Conservation (phyloP, 371 early-diverging fungal species). For the Apophysomyces sp. region DNA sequence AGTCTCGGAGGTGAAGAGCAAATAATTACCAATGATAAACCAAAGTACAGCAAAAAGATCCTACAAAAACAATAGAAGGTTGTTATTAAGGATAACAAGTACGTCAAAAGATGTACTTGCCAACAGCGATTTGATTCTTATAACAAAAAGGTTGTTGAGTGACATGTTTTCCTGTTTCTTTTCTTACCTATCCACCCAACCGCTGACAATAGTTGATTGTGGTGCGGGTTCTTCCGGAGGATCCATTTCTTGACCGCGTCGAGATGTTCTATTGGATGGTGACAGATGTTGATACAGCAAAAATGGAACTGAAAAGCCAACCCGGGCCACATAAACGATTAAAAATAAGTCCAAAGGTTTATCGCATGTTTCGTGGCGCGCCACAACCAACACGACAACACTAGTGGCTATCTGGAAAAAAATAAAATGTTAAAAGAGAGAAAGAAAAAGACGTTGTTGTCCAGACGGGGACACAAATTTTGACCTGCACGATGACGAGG, state of each 20-base stretch:
- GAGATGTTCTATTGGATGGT: constrained; percentile 1
- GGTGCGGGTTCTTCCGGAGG: neutral
- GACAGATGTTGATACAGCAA: constrained; percentile 35
- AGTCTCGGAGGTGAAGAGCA: constrained; percentile 48
- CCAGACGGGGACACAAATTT: too few relatives aligned
- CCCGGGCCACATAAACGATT: constrained; percentile 38
- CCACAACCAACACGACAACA: constrained; percentile 20
- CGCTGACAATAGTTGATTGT: neutral
- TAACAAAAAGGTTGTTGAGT: neutral
- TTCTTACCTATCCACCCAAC: constrained; percentile 31
- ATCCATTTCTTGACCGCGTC: neutral
- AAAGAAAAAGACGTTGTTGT: neutral
- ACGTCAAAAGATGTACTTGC: neutral
- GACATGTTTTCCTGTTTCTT: neutral
- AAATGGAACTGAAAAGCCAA: constrained; percentile 33
- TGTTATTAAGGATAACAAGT: neutral
- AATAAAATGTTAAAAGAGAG: neutral
- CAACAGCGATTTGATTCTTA: constrained; percentile 52
- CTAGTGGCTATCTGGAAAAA: constrained; percentile 21
- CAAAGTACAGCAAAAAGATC: constrained; percentile 65
- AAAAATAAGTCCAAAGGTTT: constrained; percentile 39
- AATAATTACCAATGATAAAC: constrained; percentile 73
- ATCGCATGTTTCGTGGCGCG: constrained; percentile 28
- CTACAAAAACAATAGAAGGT: constrained; percentile 1
- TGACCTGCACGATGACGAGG: constrained; percentile 16